Evolutionary conservation across 768 basidiomycete species (phyloP).

Genomic region (Termitomyces sp.): DNA sequence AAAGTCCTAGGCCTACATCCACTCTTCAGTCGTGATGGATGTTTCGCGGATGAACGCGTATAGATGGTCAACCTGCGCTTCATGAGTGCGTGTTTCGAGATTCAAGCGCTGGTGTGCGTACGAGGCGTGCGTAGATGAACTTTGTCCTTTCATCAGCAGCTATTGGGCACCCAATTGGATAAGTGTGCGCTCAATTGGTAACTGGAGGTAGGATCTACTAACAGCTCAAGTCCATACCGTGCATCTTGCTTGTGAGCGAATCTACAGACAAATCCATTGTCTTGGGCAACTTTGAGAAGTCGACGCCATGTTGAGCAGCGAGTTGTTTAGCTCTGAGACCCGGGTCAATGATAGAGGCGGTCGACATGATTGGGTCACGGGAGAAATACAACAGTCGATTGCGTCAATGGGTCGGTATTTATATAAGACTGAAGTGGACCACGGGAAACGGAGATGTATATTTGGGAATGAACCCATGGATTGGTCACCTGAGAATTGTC

Average conservation of each 20-base stretch:
- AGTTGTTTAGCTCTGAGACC: constrained; percentile 26
- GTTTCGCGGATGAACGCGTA: constrained; percentile 77
- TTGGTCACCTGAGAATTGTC: too few species aligned
- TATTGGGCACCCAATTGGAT: constrained; percentile 4
- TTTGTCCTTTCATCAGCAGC: constrained; percentile 38
- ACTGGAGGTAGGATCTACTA: neutral
- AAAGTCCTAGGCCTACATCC: constrained; percentile 49
- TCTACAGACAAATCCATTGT: constrained; percentile 38
- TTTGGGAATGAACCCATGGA: too few species aligned
- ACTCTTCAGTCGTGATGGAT: constrained; percentile 77
- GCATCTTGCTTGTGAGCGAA: constrained; percentile 37
- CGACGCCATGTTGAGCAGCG: constrained; percentile 31
- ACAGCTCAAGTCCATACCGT: constrained; percentile 9
- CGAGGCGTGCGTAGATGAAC: constrained; percentile 40
- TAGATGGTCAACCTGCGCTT: constrained; percentile 54
- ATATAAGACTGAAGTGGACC: too few species aligned
- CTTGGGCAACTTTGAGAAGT: constrained; percentile 37
- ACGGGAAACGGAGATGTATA: too few species aligned
- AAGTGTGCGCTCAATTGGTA: neutral
- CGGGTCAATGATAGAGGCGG: constrained; percentile 12
- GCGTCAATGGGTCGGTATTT: neutral
- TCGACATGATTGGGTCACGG: neutral
- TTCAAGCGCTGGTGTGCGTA: constrained; percentile 17
- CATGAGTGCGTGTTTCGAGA: neutral
- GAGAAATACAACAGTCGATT: neutral